Percentiles rank a stretch among this genome's conserved stretches.
These are phyloP conservation scores for Stylosanthes scabra DNA, from an alignment of 331 rosid genomes.

Conservation along the genomic window DNA sequence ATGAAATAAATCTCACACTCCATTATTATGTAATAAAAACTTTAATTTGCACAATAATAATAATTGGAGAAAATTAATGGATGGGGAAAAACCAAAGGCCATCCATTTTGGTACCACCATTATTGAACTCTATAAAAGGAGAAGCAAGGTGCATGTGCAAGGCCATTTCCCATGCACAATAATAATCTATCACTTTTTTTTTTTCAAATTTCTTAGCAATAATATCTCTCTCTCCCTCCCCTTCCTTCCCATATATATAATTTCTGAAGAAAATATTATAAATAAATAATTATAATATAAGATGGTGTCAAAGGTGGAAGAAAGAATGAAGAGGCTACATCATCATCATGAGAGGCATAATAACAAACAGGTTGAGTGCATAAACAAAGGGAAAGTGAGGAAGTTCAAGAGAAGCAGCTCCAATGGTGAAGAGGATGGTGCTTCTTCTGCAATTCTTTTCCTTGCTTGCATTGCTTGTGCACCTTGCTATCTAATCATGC, in stretches of 20 bases:
- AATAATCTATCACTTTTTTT: neutral
- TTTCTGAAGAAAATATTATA: neutral
- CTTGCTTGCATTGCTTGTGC: conserved; percentile 92
- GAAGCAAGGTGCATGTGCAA: conserved; percentile 30
- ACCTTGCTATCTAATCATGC: conserved; percentile 38
- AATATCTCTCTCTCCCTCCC: neutral
- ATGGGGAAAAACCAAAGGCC: conserved; percentile 36
- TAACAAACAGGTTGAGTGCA: conserved; percentile 56
- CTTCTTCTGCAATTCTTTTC: conserved; percentile 82
- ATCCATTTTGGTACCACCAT: conserved; percentile 33
- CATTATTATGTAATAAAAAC: too few relatives aligned
- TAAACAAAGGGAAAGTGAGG: conserved; percentile 58
- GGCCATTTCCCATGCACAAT: conserved; percentile 41
- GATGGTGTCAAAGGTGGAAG: conserved; percentile 80
- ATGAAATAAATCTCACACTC: too few relatives aligned
- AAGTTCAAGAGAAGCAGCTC: conserved; percentile 88
- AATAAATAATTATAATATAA: neutral
- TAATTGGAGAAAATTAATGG: conserved; percentile 7
- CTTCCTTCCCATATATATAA: neutral
- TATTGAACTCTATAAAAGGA: conserved; percentile 52
- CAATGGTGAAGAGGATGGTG: conserved; percentile 71
- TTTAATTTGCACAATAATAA: neutral
- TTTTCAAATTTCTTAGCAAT: too few relatives aligned
- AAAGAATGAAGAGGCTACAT: conserved; percentile 52
- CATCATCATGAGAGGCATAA: conserved; percentile 29